Base-by-base conservation (phyloP, 768 basidiomycete species). In the Amanita brunnescens region DNA sequence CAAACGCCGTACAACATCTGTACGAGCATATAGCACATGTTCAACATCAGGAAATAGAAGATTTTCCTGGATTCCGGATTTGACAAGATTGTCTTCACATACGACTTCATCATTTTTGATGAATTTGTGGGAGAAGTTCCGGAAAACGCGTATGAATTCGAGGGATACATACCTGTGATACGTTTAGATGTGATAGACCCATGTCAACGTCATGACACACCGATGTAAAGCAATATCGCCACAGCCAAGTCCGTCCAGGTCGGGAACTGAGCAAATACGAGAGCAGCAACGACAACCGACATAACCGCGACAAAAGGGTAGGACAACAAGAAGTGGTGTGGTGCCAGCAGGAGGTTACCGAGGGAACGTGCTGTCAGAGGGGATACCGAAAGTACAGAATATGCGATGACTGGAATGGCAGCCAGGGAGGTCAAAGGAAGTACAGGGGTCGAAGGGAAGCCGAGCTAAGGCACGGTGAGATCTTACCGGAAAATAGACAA, bases 1-100 rank as follows among this genome's bases (percentile, higher is more conserved):
- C 93, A 93, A 23, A 98, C 83, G 7, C 96, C 96, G 64, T 94
- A 96, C 54, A 91, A 64, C 90, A 97, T 91, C 68, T 99, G 96
- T 9, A 99, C 83, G 37, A 88, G 74, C 96, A 99, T 98, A 68
- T 91, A 99, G 56, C 80, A 85, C 68, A 98, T 72, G 66, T 99
- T 99, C 43, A 99, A 73, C 66, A 94, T 77, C 45, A 98, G 73
- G 69, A 99, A 99, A 67, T 95, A 97, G 67, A 94, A 97, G 52
- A 99, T 98, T 67, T 88, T 89, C 59, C 92, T 78, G 16, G 91
- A 94, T 63, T 98, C 93, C 2, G 85, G 81, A 58, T 95, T 95
- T 16, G 86, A 83, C 33, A 98, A 74, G 51, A 99, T 90, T 9
- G 89, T 85, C 62, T 95, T 94, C 47, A 97, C 70, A 64, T 96